Base-by-base conservation (phyloP, 2,329 filamentous ascomycete species). In the Metarhizium sp. region DNA sequence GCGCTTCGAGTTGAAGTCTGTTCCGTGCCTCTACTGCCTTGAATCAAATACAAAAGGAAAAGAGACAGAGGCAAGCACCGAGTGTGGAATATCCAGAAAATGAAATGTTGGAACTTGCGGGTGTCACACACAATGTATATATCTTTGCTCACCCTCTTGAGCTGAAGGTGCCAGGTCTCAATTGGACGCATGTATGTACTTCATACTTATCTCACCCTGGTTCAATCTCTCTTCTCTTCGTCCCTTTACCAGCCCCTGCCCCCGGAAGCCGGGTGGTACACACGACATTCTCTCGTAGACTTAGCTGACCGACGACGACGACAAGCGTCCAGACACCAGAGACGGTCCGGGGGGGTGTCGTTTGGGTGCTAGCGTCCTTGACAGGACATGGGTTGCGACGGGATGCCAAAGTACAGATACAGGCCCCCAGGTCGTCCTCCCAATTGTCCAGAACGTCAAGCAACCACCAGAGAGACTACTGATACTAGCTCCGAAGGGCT, bases 401-500 rank as follows among this genome's bases (percentile, higher is more conserved):
- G 66, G 65, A 67, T 66, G 60, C 63, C 60, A 62, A 59, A 62
- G 61, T 56, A 51, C 36, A 29, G 36, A 36, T 51, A 43, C 46
- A 49, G 25, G 13, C 10, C 11, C 52, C 32, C 43, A 47, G 29
- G 54, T 47, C 34, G 48, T 29, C 14, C 43, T 43, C 38, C 4
- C 38, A 32, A 51, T 46, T 51, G 54, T 52, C 54, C 49, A 55
- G 54, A 49, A 56, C 36, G 42, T 56, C 51, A 36, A 54, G 48
- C 25, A 54, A 57, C 55, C 55, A 54, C 55, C 45, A 54, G 50
- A 50, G 30, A 52, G 46, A 55, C 56, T 57, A 57, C 52, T 57
- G 56, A 58, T 63, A 63, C 67, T 71, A 71, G 69, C 66, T 68
- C 59, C 61, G 67, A 63, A 71, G 67, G 69, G 69, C 69, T 71